phyloP scores from a whole-genome alignment of 805 yeast genomes.

The Wickerhamomyces ciferrii region DNA sequence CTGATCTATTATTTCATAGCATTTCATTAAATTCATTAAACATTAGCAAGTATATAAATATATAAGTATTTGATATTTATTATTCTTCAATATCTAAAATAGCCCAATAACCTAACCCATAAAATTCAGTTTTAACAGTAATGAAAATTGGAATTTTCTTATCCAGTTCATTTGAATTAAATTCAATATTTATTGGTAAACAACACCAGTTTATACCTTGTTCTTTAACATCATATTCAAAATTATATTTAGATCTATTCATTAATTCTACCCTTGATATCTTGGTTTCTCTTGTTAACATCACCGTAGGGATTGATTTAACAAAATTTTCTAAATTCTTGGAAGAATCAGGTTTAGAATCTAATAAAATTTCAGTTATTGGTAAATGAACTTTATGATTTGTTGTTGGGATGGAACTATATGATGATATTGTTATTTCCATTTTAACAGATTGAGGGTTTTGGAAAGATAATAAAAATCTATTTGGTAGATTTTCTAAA shows the following conservation, averaged over 20 bases:
- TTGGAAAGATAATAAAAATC: constrained; percentile 7
- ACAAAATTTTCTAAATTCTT: constrained; percentile 15
- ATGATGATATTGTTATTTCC: constrained; percentile 11
- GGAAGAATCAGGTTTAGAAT: constrained; percentile 10
- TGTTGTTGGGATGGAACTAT: constrained; percentile 1
- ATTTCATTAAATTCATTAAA: background rate
- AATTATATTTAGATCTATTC: constrained; percentile 14
- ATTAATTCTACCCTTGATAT: constrained; percentile 25
- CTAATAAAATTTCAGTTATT: constrained; percentile 11
- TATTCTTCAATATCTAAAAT: constrained; percentile 8
- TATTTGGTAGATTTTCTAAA: constrained; percentile 1
- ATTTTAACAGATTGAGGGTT: constrained; percentile 12
- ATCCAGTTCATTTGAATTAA: background rate
- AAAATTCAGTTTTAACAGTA: constrained; percentile 11
- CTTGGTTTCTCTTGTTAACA: constrained; percentile 21
- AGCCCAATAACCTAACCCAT: constrained; percentile 17
- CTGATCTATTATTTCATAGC: background rate
- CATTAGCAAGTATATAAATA: background rate
- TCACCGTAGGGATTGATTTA: constrained; percentile 24
- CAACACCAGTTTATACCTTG: constrained; percentile 25
- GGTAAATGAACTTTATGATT: constrained; percentile 11
- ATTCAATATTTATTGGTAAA: constrained; percentile 17
- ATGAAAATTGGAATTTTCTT: constrained; percentile 18
- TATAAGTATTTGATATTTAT: too few species aligned
- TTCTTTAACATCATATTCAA: constrained; percentile 10